Conservation (phyloP, 768 basidiomycete genomes). For the Daedaleopsis nitida region DNA sequence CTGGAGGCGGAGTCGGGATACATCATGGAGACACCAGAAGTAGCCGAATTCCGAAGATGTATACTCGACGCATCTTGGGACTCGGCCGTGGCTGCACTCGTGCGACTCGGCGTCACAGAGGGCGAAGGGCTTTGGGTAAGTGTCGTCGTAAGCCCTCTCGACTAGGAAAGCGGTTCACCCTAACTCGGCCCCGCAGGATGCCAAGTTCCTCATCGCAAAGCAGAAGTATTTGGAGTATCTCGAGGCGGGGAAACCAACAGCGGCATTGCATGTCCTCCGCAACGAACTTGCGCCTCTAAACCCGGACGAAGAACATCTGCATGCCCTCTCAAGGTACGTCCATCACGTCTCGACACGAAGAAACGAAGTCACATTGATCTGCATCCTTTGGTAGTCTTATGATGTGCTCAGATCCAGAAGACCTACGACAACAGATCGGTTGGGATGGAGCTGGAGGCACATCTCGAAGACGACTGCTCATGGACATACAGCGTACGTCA, state of each 20-base stretch:
- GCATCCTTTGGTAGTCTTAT: conserved; percentile 59
- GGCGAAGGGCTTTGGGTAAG: conserved; percentile 72
- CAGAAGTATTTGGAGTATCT: conserved; percentile 96
- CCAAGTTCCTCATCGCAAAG: conserved; percentile 84
- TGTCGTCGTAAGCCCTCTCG: conserved; percentile 7
- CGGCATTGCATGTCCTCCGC: conserved; percentile 83
- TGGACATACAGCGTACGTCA: conserved; percentile 73
- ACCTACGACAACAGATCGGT: conserved; percentile 74
- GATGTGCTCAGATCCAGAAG: conserved; percentile 88
- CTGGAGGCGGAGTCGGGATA: conserved; percentile 95
- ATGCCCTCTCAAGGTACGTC: conserved; percentile 80
- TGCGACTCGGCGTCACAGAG: conserved; percentile 67
- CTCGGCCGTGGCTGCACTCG: conserved; percentile 71
- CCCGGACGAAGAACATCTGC: conserved; percentile 78
- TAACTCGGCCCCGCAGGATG: conserved; percentile 50
- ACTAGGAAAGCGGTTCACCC: not conserved
- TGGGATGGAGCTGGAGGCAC: conserved; percentile 90
- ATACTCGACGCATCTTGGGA: conserved; percentile 82
- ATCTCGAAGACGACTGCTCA: conserved; percentile 77
- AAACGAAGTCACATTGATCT: not conserved
- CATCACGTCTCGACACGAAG: not conserved
- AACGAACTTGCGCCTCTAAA: conserved; percentile 86
- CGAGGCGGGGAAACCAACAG: conserved; percentile 76
- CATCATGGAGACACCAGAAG: conserved; percentile 74
- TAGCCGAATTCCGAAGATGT: conserved; percentile 77